Evolutionary conservation across 306 rosid genomes (phyloP), one percentile per base, ranked within the genome.

Genomic region (Trifolium subterraneum): DNA sequence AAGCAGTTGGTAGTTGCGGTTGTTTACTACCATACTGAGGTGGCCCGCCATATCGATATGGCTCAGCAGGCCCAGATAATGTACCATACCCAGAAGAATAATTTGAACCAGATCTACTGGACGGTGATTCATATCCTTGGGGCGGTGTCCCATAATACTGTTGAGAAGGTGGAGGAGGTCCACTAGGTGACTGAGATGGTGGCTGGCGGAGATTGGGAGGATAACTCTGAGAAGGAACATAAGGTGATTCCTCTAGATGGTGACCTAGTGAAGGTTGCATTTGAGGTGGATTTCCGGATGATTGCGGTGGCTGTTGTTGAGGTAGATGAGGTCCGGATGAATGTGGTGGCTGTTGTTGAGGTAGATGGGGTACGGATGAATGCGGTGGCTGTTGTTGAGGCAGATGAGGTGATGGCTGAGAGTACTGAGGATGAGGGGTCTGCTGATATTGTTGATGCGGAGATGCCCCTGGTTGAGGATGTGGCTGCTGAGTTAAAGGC

Each of bases 171-270:
- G 87, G 82, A 74, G 87, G 87, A 20, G 86, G 89, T 22, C 92
- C 89, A 19, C 81, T 76, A 16, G 88, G 88, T 18, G 87, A 80
- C 82, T 84, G 97, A 74, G 86, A 71, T 64, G 90, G 88, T 16
- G 86, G 84, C 78, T 88, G 90, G 42, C 86, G 89, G 67, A 78
- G 76, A 78, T 55, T 86, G 25, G 91, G 90, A 48, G 89, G 87
- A 78, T 83, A 88, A 84, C 15, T 90, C 77, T 84, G 96, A 74
- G 94, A 70, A 80, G 97, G 82, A 80, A 58, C 73, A 63, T 86
- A 90, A 33, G 94, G 81, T 29, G 88, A 48, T 81, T 93, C 95
- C 78, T 93, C 98, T 33, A 80, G 76, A 75, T 82, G 98, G 78
- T 90, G 96, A 67, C 81, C 86, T 11, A 78, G 44, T 7, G 93